Percentiles rank a stretch among this genome's conserved stretches.
Conservation (phyloP, 805 yeast genomes). For the Candida boidinii region DNA sequence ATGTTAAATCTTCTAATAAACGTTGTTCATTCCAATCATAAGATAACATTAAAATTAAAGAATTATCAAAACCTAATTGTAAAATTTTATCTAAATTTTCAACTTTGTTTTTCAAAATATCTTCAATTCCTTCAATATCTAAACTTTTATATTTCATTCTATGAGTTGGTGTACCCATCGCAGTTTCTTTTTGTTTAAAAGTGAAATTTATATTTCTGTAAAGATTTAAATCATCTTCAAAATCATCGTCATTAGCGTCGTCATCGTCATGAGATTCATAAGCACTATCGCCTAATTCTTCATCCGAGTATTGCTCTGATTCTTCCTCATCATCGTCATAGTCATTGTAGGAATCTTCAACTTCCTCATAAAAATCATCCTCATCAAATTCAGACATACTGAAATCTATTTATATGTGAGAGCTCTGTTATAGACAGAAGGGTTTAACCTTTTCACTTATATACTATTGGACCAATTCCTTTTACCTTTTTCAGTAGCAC, state of each 20-base stretch:
- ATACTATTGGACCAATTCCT: too few relatives aligned
- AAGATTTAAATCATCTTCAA: neutral
- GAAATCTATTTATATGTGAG: too few relatives aligned
- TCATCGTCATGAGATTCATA: neutral
- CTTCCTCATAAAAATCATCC: neutral
- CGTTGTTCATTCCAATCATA: constrained; percentile 55
- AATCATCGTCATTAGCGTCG: neutral
- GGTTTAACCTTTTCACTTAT: too few relatives aligned
- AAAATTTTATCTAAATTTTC: constrained; percentile 27
- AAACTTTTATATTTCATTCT: constrained; percentile 19
- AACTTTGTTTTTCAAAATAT: constrained; percentile 19
- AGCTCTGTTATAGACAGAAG: too few relatives aligned
- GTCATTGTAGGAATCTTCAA: too few relatives aligned
- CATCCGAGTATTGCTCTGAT: constrained; percentile 1
- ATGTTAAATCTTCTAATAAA: constrained; percentile 45
- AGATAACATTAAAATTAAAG: constrained; percentile 35
- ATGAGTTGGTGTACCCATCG: constrained; percentile 15
- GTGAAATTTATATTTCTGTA: constrained; percentile 9
- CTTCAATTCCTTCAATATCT: constrained; percentile 23
- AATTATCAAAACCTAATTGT: constrained; percentile 28
- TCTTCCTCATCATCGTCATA: neutral
- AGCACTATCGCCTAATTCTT: neutral
- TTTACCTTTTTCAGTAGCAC: too few relatives aligned
- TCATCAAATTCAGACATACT: too few relatives aligned
- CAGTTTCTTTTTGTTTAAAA: constrained; percentile 11